Evolutionary conservation across 169 alveolate genomes (phyloP), one percentile per base, ranked within the genome.

Genomic region (Cryptosporidium ryanae): DNA sequence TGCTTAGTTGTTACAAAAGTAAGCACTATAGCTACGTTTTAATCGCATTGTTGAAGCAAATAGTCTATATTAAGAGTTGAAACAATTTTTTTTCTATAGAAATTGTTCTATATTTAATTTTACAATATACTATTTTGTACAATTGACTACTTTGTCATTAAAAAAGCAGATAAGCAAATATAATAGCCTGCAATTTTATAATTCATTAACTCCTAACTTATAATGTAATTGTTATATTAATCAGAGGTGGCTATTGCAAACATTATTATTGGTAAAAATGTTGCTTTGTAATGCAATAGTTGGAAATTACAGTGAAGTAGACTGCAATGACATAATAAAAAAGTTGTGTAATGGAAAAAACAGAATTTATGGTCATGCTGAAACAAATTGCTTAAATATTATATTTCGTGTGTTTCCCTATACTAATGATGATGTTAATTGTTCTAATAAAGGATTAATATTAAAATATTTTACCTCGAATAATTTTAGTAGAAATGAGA

Each of bases 231-330:
- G 34, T 32, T 64, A 64, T 59, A 18, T 17, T 15, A 18, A 25
- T 18, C 25, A 38, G 46, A 48, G 46, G 3, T 38, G 46, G 46
- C 1, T 0, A 38, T 6, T 38, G 8, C 8, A 38, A 38, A 38
- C 8, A 38, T 6, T 38, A 38, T 38, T 38, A 38, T 7, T 52
- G 27, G 27, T 52, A 52, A 66, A 66, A 15, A 68, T 68, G 83
- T 6, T 68, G 59, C 55, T 68, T 10, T 68, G 66, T 27, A 68
- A 68, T 29, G 83, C 83, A 68, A 68, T 68, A 50, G 66, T 68
- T 38, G 83, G 67, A 21, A 68, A 68, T 52, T 68, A 68, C 32
- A 54, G 55, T 52, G 65, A 68, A 2, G 21, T 64, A 50, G 55
- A 68, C 52, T 49, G n/a, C n/a, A 32, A 13, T 7, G 52, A 64